These are phyloP conservation scores for Thyridium curvatum DNA, from an alignment of 2,329 filamentous ascomycete genomes.

Conservation along the genomic window DNA sequence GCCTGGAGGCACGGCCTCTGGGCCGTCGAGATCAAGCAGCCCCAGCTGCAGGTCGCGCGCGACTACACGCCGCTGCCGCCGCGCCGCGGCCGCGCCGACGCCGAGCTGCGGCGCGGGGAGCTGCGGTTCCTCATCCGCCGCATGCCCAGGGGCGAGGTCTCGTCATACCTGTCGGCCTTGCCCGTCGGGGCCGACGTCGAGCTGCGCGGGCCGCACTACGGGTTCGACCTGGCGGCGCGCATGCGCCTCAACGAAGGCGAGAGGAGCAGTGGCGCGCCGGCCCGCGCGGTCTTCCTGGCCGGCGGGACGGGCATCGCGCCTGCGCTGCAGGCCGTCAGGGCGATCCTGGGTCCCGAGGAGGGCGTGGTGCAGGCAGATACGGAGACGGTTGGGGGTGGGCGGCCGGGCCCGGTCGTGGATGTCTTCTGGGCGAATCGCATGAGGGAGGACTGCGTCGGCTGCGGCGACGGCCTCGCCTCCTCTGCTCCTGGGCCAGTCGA, in stretches of 20 bases:
- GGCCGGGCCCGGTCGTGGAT: constrained; percentile 42
- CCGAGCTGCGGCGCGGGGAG: constrained; percentile 23
- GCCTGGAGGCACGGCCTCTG: constrained; percentile 64
- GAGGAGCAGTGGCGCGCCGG: constrained; percentile 23
- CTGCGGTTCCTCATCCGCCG: constrained; percentile 74
- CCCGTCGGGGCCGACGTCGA: constrained; percentile 59
- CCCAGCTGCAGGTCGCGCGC: constrained; percentile 83
- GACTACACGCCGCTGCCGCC: constrained; percentile 85
- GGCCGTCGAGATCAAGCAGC: constrained; percentile 92
- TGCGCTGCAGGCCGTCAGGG: constrained; percentile 71
- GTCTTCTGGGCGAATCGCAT: constrained; percentile 78
- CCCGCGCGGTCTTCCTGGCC: constrained; percentile 69
- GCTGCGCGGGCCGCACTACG: constrained; percentile 71
- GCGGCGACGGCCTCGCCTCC: constrained; percentile 40
- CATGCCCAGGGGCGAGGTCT: constrained; percentile 78
- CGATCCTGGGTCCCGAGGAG: constrained; percentile 34
- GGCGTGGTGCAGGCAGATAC: constrained; percentile 19
- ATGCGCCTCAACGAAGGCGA: constrained; percentile 16
- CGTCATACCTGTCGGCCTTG: constrained; percentile 67
- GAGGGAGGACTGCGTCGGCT: constrained; percentile 59
- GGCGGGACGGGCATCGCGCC: constrained; percentile 91
- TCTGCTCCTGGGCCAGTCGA: constrained; percentile 10
- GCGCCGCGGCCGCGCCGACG: constrained; percentile 12
- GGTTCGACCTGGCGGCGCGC: constrained; percentile 45
- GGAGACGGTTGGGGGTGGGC: constrained; percentile 15